Evolutionary conservation across 129 eudicot species (phyloP).

Genomic region (Kitagawia praeruptora): DNA sequence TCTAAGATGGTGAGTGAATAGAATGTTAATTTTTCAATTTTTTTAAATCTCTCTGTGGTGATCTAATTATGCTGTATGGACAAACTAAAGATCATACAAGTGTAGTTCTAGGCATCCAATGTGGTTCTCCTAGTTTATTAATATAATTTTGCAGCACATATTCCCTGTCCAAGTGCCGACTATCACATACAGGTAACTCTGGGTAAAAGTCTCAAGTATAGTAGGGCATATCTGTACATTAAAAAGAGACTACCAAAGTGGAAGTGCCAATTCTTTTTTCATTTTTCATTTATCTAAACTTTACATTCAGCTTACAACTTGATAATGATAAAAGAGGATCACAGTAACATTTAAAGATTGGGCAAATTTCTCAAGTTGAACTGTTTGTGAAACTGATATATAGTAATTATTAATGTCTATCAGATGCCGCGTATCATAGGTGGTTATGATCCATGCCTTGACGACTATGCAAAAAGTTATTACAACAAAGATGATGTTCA

Average conservation of each 20-base stretch:
- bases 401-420: neutral
- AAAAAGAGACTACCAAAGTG: neutral
- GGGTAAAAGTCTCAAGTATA: neutral
- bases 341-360: neutral
- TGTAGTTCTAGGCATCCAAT: neutral
- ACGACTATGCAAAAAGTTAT: constrained; percentile 68
- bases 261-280: neutral
- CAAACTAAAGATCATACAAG: neutral
- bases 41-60: neutral
- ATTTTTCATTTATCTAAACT: neutral
- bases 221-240: neutral
- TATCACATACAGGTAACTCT: neutral
- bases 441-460: constrained; percentile 93
- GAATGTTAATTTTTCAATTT: neutral
- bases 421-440: constrained; percentile 85
- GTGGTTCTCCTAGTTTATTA: neutral
- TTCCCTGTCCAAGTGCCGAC: neutral
- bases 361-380: neutral
- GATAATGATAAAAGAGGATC: neutral
- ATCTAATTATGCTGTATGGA: neutral
- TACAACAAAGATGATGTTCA: constrained; percentile 81
- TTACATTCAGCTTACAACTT: neutral
- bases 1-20: constrained; percentile 55
- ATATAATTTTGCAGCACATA: neutral
- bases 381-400: neutral